Evolutionary conservation across 345 rosid species (phyloP).

Genomic region (Lumnitzera racemosa): DNA sequence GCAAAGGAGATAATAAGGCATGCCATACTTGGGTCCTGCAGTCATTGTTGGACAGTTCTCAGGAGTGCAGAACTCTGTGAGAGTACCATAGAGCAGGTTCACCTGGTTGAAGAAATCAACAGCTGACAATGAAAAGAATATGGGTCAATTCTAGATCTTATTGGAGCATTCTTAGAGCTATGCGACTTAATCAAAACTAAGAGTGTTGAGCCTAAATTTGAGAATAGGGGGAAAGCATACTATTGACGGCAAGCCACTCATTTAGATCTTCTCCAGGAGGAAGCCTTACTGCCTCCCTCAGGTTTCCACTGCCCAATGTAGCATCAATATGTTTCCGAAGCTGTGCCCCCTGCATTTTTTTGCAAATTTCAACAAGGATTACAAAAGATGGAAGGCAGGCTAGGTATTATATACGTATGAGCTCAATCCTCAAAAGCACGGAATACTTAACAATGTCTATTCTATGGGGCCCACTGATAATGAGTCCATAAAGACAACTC

Average conservation of each 20-base stretch:
- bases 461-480: no score
- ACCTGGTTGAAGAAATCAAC: conserved; percentile 99
- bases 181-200: no score
- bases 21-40: conserved; percentile 95
- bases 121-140: conserved; percentile 49
- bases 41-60: conserved; percentile 98
- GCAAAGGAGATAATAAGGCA: not conserved
- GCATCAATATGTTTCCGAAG: conserved; percentile 98
- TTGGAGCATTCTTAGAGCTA: not conserved
- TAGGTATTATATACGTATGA: no score
- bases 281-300: conserved; percentile 97
- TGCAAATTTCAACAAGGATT: not conserved
- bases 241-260: conserved; percentile 99
- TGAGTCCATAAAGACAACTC: no score
- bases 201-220: not conserved
- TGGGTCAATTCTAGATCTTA: conserved; percentile 7
- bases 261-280: conserved; percentile 99
- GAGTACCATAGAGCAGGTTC: conserved; percentile 97
- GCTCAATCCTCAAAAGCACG: no score
- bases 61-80: conserved; percentile 94
- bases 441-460: no score
- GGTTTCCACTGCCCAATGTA: conserved; percentile 92
- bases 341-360: conserved; percentile 78
- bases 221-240: conserved; percentile 31
- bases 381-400: no score